These are phyloP conservation scores for Corymbia citriodora DNA, from an alignment of 441 rosid species.

Conservation along the genomic window DNA sequence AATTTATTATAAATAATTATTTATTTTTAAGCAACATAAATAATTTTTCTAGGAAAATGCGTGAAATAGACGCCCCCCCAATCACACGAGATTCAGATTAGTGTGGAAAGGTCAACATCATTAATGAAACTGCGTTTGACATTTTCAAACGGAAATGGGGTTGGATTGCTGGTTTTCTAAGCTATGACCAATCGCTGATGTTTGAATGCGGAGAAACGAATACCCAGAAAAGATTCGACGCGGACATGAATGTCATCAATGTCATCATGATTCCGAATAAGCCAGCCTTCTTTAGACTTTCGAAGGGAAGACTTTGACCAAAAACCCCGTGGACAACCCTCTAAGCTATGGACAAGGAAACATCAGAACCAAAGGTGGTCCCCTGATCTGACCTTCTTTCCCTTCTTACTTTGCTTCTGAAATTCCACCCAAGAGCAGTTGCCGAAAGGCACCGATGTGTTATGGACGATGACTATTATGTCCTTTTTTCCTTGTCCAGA, in stretches of 20 bases:
- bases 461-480: not conserved
- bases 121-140: not conserved
- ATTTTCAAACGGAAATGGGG: not conserved
- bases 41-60: not conserved
- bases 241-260: not conserved
- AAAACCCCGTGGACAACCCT: not conserved
- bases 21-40: not conserved
- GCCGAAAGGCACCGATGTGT: not conserved
- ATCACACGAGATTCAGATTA: not conserved
- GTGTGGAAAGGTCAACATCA: not conserved
- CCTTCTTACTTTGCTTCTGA: not conserved
- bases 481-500: not conserved
- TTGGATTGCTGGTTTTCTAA: not conserved
- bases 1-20: too few species aligned
- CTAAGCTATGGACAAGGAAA: not conserved
- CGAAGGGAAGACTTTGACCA: not conserved
- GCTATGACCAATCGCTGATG: not conserved
- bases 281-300: not conserved
- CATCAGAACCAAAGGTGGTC: not conserved
- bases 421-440: not conserved
- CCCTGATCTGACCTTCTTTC: not conserved
- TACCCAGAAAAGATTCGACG: not conserved
- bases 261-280: not conserved
- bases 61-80: too few species aligned
- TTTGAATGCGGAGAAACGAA: not conserved